A percentile compares a stretch with the other conserved stretches of the same genome.
Evolutionary conservation across 2,329 filamentous ascomycete genomes (phyloP).

Genomic region (Arachnomyces sp.): DNA sequence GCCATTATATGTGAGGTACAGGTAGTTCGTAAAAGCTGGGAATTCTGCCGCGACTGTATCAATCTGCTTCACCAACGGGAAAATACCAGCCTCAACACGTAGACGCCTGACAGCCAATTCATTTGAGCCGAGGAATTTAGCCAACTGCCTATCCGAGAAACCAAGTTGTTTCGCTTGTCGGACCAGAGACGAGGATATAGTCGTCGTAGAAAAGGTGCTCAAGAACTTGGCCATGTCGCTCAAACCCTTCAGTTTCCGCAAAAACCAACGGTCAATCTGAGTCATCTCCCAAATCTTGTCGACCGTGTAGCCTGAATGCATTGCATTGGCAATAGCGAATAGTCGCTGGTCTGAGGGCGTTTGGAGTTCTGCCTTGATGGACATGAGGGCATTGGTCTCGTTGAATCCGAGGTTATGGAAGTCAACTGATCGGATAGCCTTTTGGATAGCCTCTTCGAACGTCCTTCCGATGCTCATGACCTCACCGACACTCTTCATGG

Average conservation of each 20-base stretch:
- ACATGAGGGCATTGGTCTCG: slow-evolving; percentile 86
- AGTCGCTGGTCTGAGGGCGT: slow-evolving; percentile 95
- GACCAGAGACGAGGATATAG: slow-evolving; percentile 57
- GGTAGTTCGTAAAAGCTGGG: slow-evolving; percentile 87
- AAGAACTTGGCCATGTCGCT: slow-evolving; percentile 82
- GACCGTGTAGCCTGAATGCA: slow-evolving; percentile 87
- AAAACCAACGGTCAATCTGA: slow-evolving; percentile 98
- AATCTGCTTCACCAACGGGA: slow-evolving; percentile 92
- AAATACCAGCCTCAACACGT: slow-evolving; percentile 77
- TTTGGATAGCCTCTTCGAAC: slow-evolving; percentile 97
- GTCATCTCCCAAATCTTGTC: slow-evolving; percentile 98
- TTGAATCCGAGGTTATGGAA: slow-evolving; percentile 94
- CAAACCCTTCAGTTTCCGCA: slow-evolving; percentile 81
- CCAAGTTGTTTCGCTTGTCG: slow-evolving; percentile 86
- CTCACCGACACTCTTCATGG: slow-evolving; percentile 99
- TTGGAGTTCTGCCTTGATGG: slow-evolving; percentile 90
- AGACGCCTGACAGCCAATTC: slow-evolving; percentile 80
- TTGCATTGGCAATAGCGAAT: slow-evolving; percentile 96
- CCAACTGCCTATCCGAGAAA: slow-evolving; percentile 88
- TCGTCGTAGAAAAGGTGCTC: slow-evolving; percentile 61
- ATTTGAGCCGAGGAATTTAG: slow-evolving; percentile 90
- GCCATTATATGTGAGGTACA: slow-evolving; percentile 94
- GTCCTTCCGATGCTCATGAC: slow-evolving; percentile 97
- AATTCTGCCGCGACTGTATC: slow-evolving; percentile 98
- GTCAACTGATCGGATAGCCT: slow-evolving; percentile 91